These are phyloP conservation scores for Pichia californica DNA, from an alignment of 805 yeast species.

Conservation along the genomic window DNA sequence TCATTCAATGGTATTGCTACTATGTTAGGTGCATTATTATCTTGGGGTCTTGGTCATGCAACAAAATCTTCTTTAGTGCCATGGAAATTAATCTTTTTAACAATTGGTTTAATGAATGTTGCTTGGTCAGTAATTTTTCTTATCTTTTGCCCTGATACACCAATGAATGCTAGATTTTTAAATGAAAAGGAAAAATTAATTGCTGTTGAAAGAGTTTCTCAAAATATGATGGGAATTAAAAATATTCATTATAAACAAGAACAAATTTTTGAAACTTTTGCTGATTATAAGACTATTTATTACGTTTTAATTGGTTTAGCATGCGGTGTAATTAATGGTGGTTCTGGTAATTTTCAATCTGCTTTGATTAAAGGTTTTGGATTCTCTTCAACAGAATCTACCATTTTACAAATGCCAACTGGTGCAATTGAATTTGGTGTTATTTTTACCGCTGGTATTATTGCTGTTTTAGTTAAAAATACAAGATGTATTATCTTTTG, in stretches of 20 bases:
- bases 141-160: slow-evolving; percentile 2
- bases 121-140: slow-evolving; percentile 14
- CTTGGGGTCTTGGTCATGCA: not conserved
- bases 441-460: slow-evolving; percentile 2
- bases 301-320: not conserved
- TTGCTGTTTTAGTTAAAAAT: slow-evolving; percentile 3
- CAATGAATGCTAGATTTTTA: slow-evolving; percentile 5
- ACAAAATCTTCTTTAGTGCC: not conserved
- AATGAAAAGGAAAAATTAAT: not conserved
- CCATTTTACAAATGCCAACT: slow-evolving; percentile 3
- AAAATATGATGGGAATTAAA: slow-evolving; percentile 30
- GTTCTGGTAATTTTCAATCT: slow-evolving; percentile 43
- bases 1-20: slow-evolving; percentile 18
- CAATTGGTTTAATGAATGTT: slow-evolving; percentile 30
- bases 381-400: slow-evolving; percentile 7
- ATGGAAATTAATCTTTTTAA: slow-evolving; percentile 13
- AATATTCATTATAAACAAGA: slow-evolving; percentile 34
- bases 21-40: not conserved
- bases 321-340: slow-evolving; percentile 37
- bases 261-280: slow-evolving; percentile 49
- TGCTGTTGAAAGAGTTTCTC: slow-evolving; percentile 23
- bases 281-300: slow-evolving; percentile 29
- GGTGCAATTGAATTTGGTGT: slow-evolving; percentile 3
- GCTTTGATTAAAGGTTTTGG: slow-evolving; percentile 18
- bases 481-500: slow-evolving; percentile 2